Evolutionary conservation across 2,329 filamentous ascomycete species (phyloP).

Genomic region (Curvularia sp.): DNA sequence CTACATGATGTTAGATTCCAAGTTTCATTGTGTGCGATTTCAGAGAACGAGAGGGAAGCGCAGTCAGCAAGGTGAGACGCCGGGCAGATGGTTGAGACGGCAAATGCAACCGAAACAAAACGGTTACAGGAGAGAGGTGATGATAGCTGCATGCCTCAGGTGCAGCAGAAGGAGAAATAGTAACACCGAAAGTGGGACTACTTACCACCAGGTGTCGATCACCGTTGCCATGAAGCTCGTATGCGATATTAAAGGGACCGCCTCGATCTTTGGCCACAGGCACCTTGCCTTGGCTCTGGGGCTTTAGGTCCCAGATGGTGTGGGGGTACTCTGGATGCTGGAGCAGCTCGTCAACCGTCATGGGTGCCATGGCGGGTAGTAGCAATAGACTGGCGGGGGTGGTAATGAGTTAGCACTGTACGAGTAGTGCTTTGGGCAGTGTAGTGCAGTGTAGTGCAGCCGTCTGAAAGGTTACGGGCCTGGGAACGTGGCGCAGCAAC

Average conservation of each 20-base stretch:
- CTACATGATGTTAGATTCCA: constrained; percentile 53
- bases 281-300: constrained; percentile 66
- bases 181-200: constrained; percentile 37
- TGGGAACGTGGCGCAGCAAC: constrained; percentile 28
- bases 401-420: constrained; percentile 14
- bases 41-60: constrained; percentile 6
- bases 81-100: constrained; percentile 40
- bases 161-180: constrained; percentile 20
- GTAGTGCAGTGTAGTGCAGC: neutral
- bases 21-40: neutral
- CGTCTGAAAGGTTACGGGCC: neutral
- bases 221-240: constrained; percentile 80
- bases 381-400: constrained; percentile 3
- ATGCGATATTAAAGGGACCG: constrained; percentile 77
- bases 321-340: constrained; percentile 71
- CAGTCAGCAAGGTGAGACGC: constrained; percentile 38
- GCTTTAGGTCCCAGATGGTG: constrained; percentile 72
- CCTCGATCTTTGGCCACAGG: constrained; percentile 73
- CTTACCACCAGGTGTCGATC: constrained; percentile 75
- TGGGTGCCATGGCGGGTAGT: constrained; percentile 34
- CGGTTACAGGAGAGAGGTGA: constrained; percentile 24
- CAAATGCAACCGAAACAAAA: constrained; percentile 49
- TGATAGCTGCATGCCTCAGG: constrained; percentile 18
- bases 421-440: neutral
- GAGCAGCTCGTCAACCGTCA: constrained; percentile 65